Evolutionary conservation across 2,329 filamentous ascomycete genomes (phyloP).

Genomic region (Botrytis sinoallii): DNA sequence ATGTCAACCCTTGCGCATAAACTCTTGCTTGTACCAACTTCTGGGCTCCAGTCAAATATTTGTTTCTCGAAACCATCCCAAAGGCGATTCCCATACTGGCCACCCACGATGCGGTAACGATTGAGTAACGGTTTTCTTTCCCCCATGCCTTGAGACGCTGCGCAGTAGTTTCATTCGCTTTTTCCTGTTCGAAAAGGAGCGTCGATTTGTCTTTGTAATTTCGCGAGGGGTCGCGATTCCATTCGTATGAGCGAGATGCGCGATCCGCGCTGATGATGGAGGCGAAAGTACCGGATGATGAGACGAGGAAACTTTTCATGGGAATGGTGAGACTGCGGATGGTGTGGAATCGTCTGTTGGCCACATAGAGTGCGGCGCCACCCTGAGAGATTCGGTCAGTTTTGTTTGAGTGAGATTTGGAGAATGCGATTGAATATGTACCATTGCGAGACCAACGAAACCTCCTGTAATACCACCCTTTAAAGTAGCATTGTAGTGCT

Average conservation of each 20-base stretch:
- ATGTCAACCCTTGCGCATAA: slow-evolving; percentile 69
- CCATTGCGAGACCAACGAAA: slow-evolving; percentile 61
- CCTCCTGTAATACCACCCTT: slow-evolving; percentile 77
- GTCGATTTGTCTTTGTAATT: slow-evolving; percentile 40
- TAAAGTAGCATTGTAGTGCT: slow-evolving; percentile 78
- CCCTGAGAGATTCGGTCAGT: slow-evolving; percentile 27
- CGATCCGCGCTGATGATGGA: slow-evolving; percentile 86
- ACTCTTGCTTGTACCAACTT: slow-evolving; percentile 75
- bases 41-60: slow-evolving; percentile 59
- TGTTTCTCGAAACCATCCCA: slow-evolving; percentile 60
- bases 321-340: slow-evolving; percentile 82
- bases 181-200: slow-evolving; percentile 22
- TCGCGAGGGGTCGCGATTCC: slow-evolving; percentile 38
- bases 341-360: slow-evolving; percentile 65
- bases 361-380: slow-evolving; percentile 60
- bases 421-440: slow-evolving; percentile 47
- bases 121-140: slow-evolving; percentile 63
- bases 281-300: slow-evolving; percentile 76
- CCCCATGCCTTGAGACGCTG: slow-evolving; percentile 71
- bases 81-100: slow-evolving; percentile 62
- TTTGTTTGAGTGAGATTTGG: neutral
- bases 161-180: slow-evolving; percentile 46
- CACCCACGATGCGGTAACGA: slow-evolving; percentile 66
- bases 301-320: slow-evolving; percentile 86
- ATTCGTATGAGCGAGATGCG: slow-evolving; percentile 69